These are phyloP conservation scores for Debaryomyces fabryi DNA, from an alignment of 1,139 yeast genomes.

Conservation along the genomic window DNA sequence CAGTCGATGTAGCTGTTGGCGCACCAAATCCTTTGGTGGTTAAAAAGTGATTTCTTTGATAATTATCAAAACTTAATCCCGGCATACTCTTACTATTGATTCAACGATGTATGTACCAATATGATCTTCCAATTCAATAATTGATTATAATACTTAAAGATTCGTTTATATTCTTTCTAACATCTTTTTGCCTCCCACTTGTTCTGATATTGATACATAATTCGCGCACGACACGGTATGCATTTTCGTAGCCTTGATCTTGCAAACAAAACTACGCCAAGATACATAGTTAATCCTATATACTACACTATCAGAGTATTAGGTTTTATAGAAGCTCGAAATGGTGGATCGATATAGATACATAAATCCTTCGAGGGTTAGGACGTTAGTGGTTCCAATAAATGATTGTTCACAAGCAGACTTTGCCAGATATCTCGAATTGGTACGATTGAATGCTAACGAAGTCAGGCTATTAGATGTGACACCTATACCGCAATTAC, in stretches of 20 bases:
- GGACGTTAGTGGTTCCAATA: conserved; percentile 71
- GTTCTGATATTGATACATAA: conserved; percentile 1
- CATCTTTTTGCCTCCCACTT: conserved; percentile 6
- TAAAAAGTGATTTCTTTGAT: conserved; percentile 79
- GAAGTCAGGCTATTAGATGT: conserved; percentile 79
- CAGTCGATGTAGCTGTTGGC: conserved; percentile 94
- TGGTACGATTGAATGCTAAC: conserved; percentile 47
- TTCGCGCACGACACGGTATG: conserved; percentile 7
- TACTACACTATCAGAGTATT: neutral
- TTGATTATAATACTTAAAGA: neutral
- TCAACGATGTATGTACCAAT: neutral
- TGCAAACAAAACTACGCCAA: neutral
- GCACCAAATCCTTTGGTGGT: conserved; percentile 70
- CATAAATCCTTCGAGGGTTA: conserved; percentile 63
- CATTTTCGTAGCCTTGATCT: neutral
- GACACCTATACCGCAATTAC: conserved; percentile 60
- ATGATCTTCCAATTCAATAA: neutral
- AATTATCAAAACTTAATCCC: conserved; percentile 91
- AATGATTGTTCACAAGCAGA: conserved; percentile 52
- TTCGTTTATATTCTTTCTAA: neutral
- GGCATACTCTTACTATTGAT: conserved; percentile 52
- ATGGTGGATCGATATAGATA: conserved; percentile 29
- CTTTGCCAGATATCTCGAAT: conserved; percentile 50
- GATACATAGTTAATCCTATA: neutral
- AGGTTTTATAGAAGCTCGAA: neutral